Evolutionary conservation across 768 basidiomycete species (phyloP).

Genomic region (Leccinum sublutescens): DNA sequence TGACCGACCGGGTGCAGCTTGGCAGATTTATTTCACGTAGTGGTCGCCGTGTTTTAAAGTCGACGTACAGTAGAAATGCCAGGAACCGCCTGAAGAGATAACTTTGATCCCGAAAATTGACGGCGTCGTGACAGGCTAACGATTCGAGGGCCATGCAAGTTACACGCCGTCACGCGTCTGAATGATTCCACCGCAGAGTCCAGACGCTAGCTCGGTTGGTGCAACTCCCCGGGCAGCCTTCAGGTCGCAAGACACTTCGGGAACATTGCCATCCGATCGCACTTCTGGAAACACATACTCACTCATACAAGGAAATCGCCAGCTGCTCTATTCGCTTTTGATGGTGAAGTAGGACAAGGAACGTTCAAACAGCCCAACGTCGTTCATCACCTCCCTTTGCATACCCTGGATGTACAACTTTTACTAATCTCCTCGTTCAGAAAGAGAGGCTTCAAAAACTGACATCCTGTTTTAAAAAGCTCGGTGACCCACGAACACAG

Average conservation of each 20-base stretch:
- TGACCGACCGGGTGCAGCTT: too few species aligned
- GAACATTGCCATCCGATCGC: conserved; percentile 22
- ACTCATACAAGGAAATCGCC: conserved; percentile 22
- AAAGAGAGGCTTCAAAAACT: conserved; percentile 17
- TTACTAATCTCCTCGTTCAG: conserved; percentile 33
- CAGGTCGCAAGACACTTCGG: conserved; percentile 30
- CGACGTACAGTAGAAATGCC: too few species aligned
- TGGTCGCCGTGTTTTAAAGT: too few species aligned
- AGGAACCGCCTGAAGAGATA: too few species aligned
- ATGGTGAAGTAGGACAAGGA: conserved; percentile 28
- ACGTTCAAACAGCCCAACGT: conserved; percentile 34
- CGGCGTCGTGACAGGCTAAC: too few species aligned
- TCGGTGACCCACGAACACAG: conserved; percentile 8
- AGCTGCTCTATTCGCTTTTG: conserved; percentile 23
- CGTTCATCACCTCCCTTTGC: conserved; percentile 33
- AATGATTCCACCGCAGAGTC: too few species aligned
- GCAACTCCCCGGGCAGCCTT: conserved; percentile 34
- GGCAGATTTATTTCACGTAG: too few species aligned
- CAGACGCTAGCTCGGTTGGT: conserved; percentile 35
- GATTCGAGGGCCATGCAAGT: too few species aligned
- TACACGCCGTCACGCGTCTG: too few species aligned
- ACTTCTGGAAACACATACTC: conserved; percentile 26
- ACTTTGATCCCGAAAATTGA: too few species aligned
- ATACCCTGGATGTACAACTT: conserved; percentile 36
- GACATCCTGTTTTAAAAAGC: conserved; percentile 19